Percentiles rank a stretch among this genome's conserved stretches.
Conservation (phyloP, 305 asterid genomes). For the Solanum chacoense region DNA sequence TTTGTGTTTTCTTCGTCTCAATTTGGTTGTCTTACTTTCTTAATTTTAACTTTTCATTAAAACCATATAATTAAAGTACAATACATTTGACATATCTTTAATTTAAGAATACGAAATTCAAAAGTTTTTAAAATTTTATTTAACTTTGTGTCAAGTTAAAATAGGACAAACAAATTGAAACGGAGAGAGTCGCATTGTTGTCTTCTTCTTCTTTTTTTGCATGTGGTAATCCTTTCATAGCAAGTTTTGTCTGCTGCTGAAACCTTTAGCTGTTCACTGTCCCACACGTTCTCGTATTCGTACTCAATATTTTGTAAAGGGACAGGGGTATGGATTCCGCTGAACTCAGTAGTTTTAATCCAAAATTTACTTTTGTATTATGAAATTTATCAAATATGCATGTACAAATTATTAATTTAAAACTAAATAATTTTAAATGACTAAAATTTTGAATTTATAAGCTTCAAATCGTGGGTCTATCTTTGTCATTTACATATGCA, state of each 20-base stretch:
- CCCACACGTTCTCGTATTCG: neutral
- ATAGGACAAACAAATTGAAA: neutral
- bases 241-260: conserved; percentile 26
- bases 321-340: neutral
- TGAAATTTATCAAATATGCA: neutral
- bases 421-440: neutral
- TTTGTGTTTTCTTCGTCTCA: neutral
- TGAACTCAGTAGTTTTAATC: neutral
- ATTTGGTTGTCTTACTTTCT: neutral
- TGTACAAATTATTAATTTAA: neutral
- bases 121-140: neutral
- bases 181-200: neutral
- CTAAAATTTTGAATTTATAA: neutral
- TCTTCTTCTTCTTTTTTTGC: neutral
- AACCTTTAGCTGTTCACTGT: conserved; percentile 8
- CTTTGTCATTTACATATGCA: neutral
- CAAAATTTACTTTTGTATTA: neutral
- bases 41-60: neutral
- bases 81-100: neutral
- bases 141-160: neutral
- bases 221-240: conserved; percentile 9
- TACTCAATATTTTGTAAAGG: neutral
- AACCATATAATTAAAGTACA: neutral
- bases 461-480: neutral
- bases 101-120: neutral